phyloP scores from a whole-genome alignment of 2,329 filamentous ascomycete species.

The Pseudogymnoascus sp. region DNA sequence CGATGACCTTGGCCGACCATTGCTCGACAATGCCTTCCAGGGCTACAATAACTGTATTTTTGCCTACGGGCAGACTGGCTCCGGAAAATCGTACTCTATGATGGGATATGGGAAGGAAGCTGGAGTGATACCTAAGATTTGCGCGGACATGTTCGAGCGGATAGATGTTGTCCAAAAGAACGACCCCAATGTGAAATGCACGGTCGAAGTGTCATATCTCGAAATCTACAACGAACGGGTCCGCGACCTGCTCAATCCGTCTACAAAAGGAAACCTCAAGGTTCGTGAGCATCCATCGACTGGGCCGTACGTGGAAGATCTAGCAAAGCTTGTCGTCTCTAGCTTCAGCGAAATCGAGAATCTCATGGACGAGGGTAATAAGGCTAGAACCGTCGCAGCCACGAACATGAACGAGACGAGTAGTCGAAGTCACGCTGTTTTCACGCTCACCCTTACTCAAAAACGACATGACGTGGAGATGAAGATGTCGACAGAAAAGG shows the following conservation, averaged over 20 bases:
- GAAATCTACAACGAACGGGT: conserved; percentile 99
- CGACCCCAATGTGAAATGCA: conserved; percentile 75
- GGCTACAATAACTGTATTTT: conserved; percentile 99
- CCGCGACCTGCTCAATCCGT: conserved; percentile 86
- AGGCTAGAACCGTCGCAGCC: conserved; percentile 91
- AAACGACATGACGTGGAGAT: conserved; percentile 87
- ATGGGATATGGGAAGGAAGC: conserved; percentile 97
- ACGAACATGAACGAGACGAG: conserved; percentile 99
- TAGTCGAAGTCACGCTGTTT: conserved; percentile 95
- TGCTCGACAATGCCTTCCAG: conserved; percentile 95
- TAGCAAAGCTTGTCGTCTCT: conserved; percentile 88
- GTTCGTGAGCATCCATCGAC: conserved; percentile 97
- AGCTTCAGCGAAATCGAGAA: conserved; percentile 95
- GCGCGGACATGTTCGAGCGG: conserved; percentile 91
- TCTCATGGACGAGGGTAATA: conserved; percentile 98
- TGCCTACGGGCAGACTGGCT: conserved; percentile 95
- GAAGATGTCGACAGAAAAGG: conserved; percentile 95
- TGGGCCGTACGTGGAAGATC: conserved; percentile 94
- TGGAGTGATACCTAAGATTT: conserved; percentile 94
- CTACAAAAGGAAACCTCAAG: conserved; percentile 92
- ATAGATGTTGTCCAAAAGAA: conserved; percentile 58
- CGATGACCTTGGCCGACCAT: conserved; percentile 75
- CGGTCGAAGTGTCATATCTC: conserved; percentile 94
- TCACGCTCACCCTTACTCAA: conserved; percentile 91
- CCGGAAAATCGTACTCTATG: conserved; percentile 98